Evolutionary conservation across 2,329 filamentous ascomycete species (phyloP).

Genomic region (Hymenoscyphus albidus): DNA sequence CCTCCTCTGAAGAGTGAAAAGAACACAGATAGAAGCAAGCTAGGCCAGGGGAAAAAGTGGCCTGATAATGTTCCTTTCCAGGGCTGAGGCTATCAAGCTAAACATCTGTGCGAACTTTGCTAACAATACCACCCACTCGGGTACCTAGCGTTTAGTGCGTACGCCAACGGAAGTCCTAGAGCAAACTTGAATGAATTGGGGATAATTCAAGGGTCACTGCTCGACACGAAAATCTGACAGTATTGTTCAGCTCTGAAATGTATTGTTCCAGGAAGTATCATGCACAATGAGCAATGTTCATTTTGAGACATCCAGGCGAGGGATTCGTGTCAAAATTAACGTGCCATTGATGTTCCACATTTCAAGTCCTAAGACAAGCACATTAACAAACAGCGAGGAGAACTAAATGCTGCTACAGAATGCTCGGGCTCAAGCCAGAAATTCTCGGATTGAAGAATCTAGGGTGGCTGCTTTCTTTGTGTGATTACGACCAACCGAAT

Average conservation of each 20-base stretch:
- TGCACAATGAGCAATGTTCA: not conserved
- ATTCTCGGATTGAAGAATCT: not conserved
- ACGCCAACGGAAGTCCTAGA: not conserved
- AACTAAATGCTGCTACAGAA: too few species aligned
- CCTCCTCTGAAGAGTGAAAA: too few species aligned
- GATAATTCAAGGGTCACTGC: not conserved
- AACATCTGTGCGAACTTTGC: not conserved
- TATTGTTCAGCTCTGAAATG: not conserved
- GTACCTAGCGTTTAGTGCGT: too few species aligned
- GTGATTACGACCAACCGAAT: too few species aligned
- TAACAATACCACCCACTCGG: too few species aligned
- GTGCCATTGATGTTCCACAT: not conserved
- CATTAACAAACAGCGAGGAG: too few species aligned
- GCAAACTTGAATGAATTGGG: not conserved
- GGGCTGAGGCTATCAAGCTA: not conserved
- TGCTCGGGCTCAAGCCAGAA: not conserved
- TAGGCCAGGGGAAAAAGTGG: not conserved
- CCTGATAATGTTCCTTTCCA: not conserved
- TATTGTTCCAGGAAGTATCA: not conserved
- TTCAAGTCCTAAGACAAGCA: not conserved
- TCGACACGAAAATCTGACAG: not conserved
- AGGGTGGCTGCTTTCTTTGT: not conserved
- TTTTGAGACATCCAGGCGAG: not conserved
- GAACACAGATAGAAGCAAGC: too few species aligned
- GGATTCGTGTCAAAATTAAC: not conserved